A percentile compares a stretch with the other conserved stretches of the same genome.
These are phyloP conservation scores for Colletotrichum plurivorum DNA, from an alignment of 2,329 filamentous ascomycete species.

Conservation along the genomic window DNA sequence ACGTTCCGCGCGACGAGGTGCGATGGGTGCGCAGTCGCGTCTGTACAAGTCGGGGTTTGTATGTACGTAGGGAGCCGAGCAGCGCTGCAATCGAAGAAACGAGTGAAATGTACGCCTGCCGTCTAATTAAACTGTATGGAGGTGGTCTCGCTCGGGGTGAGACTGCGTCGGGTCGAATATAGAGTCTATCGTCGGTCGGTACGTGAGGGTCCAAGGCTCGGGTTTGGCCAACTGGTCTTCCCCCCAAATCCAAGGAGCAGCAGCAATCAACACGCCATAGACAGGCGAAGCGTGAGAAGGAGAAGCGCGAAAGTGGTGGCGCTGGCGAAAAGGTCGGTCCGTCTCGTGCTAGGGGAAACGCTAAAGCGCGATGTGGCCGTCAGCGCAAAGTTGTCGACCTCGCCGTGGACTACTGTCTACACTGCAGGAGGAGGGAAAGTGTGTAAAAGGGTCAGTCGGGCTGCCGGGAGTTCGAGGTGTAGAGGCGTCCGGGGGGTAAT, in stretches of 20 bases:
- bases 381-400: slow-evolving; percentile 34
- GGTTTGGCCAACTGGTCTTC: slow-evolving; percentile 24
- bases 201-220: slow-evolving; percentile 3
- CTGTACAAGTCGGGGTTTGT: slow-evolving; percentile 13
- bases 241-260: slow-evolving; percentile 31
- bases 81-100: slow-evolving; percentile 23
- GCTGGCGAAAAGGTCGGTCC: slow-evolving; percentile 31
- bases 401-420: slow-evolving; percentile 1
- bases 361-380: slow-evolving; percentile 36
- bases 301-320: slow-evolving; percentile 36
- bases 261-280: slow-evolving; percentile 37
- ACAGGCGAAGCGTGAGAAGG: slow-evolving; percentile 10
- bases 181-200: slow-evolving; percentile 5
- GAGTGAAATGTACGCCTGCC: slow-evolving; percentile 21
- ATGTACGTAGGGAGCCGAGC: slow-evolving; percentile 4
- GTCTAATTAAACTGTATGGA: slow-evolving; percentile 18
- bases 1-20: slow-evolving; percentile 35
- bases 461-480: slow-evolving; percentile 33
- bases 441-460: slow-evolving; percentile 24
- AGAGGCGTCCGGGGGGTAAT: slow-evolving; percentile 29
- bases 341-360: slow-evolving; percentile 35
- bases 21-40: slow-evolving; percentile 32
- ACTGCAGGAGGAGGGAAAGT: slow-evolving; percentile 11
- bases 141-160: neutral
- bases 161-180: slow-evolving; percentile 7